These are phyloP conservation scores for Salix udensis DNA, from an alignment of 345 rosid species.

Conservation along the genomic window DNA sequence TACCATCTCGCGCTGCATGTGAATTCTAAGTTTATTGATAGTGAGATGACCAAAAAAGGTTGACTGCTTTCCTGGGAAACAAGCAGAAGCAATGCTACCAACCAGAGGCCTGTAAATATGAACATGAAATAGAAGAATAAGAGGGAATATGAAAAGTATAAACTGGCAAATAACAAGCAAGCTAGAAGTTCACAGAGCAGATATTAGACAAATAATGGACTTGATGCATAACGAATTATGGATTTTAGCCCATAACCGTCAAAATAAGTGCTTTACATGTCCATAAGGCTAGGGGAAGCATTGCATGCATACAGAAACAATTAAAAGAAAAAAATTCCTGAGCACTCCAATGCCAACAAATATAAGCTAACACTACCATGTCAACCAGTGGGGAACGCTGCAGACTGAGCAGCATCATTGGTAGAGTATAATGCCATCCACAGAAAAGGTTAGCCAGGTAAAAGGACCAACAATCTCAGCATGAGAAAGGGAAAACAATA, in stretches of 20 bases:
- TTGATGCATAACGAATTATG: too few relatives aligned
- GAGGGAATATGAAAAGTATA: too few relatives aligned
- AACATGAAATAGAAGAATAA: background rate
- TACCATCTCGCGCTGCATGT: slow-evolving; percentile 58
- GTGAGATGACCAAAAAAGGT: slow-evolving; percentile 64
- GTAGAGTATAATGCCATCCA: background rate
- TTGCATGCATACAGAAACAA: background rate
- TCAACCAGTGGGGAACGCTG: background rate
- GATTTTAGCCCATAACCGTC: background rate
- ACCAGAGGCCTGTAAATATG: slow-evolving; percentile 65
- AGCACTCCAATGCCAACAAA: too few relatives aligned
- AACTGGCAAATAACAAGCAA: background rate
- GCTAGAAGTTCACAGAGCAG: background rate
- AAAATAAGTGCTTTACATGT: background rate
- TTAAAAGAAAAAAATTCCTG: background rate
- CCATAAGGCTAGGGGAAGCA: background rate
- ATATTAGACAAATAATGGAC: background rate
- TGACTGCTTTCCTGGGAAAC: slow-evolving; percentile 45
- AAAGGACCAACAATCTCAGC: background rate
- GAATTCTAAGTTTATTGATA: slow-evolving; percentile 38
- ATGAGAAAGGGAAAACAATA: background rate
- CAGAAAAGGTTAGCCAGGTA: background rate
- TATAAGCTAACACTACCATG: background rate
- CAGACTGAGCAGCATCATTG: background rate
- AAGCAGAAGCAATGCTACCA: slow-evolving; percentile 49